These are phyloP conservation scores for Tulasnella sp. DNA, from an alignment of 768 basidiomycete genomes.

Conservation along the genomic window DNA sequence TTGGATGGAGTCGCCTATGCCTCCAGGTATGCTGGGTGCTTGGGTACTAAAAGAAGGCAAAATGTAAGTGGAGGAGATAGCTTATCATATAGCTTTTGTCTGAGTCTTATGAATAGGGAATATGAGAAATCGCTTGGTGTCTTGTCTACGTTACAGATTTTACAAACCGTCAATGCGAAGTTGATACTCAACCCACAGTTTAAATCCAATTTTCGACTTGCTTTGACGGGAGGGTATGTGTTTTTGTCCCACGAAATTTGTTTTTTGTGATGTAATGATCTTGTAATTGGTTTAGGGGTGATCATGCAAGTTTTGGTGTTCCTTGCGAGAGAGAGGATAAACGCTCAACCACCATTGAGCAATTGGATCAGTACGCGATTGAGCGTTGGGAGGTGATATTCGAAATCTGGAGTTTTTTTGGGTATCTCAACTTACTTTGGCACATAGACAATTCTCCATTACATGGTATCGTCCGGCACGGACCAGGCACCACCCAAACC, in stretches of 20 bases:
- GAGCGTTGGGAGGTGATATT: constrained; percentile 77
- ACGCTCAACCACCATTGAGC: constrained; percentile 38
- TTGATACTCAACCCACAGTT: constrained; percentile 60
- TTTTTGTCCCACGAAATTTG: background rate
- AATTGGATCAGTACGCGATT: constrained; percentile 66
- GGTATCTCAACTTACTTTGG: background rate
- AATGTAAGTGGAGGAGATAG: constrained; percentile 45
- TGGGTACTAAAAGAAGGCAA: constrained; percentile 58
- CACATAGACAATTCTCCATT: constrained; percentile 81
- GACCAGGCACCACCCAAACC: constrained; percentile 65
- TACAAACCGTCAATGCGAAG: too few relatives aligned
- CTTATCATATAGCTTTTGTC: too few relatives aligned
- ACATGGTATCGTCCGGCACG: constrained; percentile 88
- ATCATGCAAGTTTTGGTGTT: constrained; percentile 72
- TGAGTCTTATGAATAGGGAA: too few relatives aligned
- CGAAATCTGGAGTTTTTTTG: background rate
- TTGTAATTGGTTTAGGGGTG: constrained; percentile 37
- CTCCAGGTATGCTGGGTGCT: constrained; percentile 50
- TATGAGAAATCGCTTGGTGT: too few relatives aligned
- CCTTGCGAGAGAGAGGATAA: constrained; percentile 44
- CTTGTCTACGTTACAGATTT: too few relatives aligned
- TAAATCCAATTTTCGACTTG: constrained; percentile 66
- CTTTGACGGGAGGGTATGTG: constrained; percentile 74
- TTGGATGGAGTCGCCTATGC: constrained; percentile 71
- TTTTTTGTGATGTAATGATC: background rate